Conservation (phyloP, 2,329 filamentous ascomycete species). For the Aspergillus tamarii region DNA sequence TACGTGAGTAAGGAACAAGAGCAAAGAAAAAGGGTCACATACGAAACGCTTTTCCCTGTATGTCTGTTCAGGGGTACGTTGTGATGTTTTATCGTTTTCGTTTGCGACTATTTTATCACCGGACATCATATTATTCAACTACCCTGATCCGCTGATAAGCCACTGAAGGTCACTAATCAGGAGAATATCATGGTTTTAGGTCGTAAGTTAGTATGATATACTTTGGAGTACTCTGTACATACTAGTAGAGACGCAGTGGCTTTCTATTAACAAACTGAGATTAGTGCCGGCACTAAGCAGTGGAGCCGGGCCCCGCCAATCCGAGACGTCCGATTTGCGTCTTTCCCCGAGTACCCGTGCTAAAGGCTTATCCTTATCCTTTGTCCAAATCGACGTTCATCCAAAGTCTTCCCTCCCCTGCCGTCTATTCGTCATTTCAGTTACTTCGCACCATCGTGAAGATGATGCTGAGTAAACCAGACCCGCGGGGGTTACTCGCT, state of each 20-base stretch:
- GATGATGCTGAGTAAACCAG: conserved; percentile 22
- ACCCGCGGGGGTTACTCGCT: conserved; percentile 26
- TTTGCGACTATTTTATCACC: neutral
- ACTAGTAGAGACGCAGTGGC: too few species aligned
- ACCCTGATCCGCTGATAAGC: neutral
- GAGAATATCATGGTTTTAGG: neutral
- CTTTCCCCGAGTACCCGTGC: neutral
- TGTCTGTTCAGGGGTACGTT: conserved; percentile 11
- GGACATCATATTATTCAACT: neutral
- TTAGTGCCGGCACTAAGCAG: neutral
- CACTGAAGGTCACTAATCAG: neutral
- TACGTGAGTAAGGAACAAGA: neutral
- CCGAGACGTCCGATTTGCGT: conserved; percentile 13
- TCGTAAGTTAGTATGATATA: neutral
- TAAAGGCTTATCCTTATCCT: conserved; percentile 3
- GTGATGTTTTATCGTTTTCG: neutral
- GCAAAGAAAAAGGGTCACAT: conserved; percentile 7
- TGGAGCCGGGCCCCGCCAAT: conserved; percentile 15
- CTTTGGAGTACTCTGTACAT: too few species aligned
- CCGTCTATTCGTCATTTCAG: neutral
- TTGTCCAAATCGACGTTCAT: neutral
- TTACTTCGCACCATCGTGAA: conserved; percentile 9
- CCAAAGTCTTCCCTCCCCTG: neutral
- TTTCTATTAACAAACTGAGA: neutral
- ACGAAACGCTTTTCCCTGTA: conserved; percentile 32